Evolutionary conservation across 192 early-diverging fungal genomes (phyloP), one percentile per base, ranked within the genome.

Genomic region (Endogone sp.): DNA sequence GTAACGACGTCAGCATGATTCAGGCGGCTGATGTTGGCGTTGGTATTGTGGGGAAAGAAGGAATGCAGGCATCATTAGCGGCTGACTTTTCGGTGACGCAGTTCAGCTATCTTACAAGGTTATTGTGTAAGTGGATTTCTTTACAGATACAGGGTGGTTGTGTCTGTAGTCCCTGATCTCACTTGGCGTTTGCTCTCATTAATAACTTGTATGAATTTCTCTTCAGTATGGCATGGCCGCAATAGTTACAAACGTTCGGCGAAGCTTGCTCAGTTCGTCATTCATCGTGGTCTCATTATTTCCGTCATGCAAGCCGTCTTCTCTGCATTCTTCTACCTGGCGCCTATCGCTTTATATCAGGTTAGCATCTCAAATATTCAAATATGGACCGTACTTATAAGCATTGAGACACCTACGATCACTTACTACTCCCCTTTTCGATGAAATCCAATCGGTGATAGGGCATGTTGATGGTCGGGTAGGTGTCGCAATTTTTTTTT

Each of bases 221-320:
- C 56, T 25, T 23, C 60, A 84, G 76, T 98, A 56, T 96, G 94
- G 96, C 96, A 98, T 70, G 96, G 96, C 24, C 86, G 96, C 62
- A 96, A 98, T 79, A 92, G 90, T 70, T 98, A 94, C 80, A 91
- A 95, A 68, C 88, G 94, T 22, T 96, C 96, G 3, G 92, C 95
- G 23, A 96, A 95, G 77, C 81, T 98, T 56, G 89, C 91, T 9
- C 96, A 98, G 75, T 98, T 98, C 83, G 93, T 98, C 9, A 96
- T 98, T 62, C 96, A 98, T 77, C 91, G 96, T 65, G 96, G 96
- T 30, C 75, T 98, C 64, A 98, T 98, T 62, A 98, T 98, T 63
- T 96, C 96, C 1, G 89, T 98, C 22, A 98, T 98, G 89, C 96
- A 98, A 79, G 95, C 94, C 0, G 96, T 98, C 10, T 98, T 98